Evolutionary conservation across 768 basidiomycete species (phyloP), one percentile per base, ranked within the genome.

Genomic region (Tephrocybe sp.): DNA sequence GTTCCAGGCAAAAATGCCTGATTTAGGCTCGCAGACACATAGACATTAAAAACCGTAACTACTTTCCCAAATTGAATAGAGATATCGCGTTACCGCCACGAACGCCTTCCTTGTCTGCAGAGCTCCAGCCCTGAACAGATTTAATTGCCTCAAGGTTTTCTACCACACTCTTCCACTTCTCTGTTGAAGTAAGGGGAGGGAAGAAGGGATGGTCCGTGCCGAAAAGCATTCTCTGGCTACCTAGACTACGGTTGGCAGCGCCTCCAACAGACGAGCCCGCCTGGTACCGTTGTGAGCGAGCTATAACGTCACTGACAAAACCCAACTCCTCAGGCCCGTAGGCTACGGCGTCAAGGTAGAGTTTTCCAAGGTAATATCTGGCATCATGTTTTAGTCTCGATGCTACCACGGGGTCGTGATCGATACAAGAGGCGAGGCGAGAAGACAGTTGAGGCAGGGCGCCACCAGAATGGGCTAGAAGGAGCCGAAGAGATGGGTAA

Each of bases 171-270:
- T 72, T 78, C 92, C 92, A 94, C 62, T 83, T 90, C 52, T 83
- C 81, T 39, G 73, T 76, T 41, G 72, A 68, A 53, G 72, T 68
- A 34, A 93, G 75, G 2, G 92, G 92, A 13, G 92, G 92, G 71
- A 94, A 94, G 75, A 93, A 93, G 0, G 90, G 92, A 64, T 93
- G 88, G 62, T 93, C 92, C 26, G 91, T 92, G 17, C 92, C 92
- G 59, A 91, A 93, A 33, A 92, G 62, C 74, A 90, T 78, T 59
- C 78, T 72, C 51, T 71, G 69, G 53, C 80, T 84, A 31, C 86
- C 86, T 44, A 67, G 35, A 52, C 67, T 73, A 57, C 76, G 65
- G 55, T 72, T 69, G 32, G 68, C 60, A 20, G 51, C 58, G 7
- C 60, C 58, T n/a, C 67, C 46, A 31, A 54, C 56, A 50, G 68